A percentile compares a stretch with the other conserved stretches of the same genome.
These are phyloP conservation scores for Pseudoneurospora amorphoporcata DNA, from an alignment of 495 filamentous ascomycete species.

Conservation along the genomic window DNA sequence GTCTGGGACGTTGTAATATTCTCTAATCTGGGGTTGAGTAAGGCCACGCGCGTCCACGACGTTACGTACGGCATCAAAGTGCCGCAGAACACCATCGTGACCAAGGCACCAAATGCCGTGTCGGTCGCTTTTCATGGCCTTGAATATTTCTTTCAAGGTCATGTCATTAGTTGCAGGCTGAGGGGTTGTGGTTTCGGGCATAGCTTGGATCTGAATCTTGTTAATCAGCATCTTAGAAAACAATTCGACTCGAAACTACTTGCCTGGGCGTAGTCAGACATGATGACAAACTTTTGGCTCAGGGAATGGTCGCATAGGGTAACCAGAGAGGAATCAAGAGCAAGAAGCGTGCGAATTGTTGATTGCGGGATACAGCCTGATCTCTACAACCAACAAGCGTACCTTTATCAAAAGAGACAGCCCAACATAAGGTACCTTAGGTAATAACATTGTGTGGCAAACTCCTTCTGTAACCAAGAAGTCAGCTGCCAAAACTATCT, in stretches of 20 bases:
- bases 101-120: constrained; percentile 4
- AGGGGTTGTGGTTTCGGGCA: not conserved
- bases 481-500: too few species aligned
- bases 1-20: constrained; percentile 3
- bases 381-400: too few species aligned
- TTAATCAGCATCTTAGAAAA: not conserved
- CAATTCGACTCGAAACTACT: not conserved
- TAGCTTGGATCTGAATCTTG: not conserved
- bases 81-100: constrained; percentile 7
- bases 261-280: not conserved
- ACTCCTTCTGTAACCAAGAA: too few species aligned
- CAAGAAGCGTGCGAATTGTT: not conserved
- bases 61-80: constrained; percentile 7
- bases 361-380: not conserved
- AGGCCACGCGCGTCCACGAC: constrained; percentile 10
- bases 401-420: too few species aligned
- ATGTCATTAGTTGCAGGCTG: constrained; percentile 3
- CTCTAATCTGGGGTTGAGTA: constrained; percentile 7
- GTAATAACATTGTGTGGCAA: too few species aligned
- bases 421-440: too few species aligned
- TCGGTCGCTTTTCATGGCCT: constrained; percentile 4
- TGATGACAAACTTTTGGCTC: not conserved
- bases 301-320: not conserved
- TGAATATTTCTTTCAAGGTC: constrained; percentile 3
- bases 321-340: not conserved